Evolutionary conservation across 1,284 basidiomycete genomes (phyloP).

Genomic region (Trichosporon sp.): DNA sequence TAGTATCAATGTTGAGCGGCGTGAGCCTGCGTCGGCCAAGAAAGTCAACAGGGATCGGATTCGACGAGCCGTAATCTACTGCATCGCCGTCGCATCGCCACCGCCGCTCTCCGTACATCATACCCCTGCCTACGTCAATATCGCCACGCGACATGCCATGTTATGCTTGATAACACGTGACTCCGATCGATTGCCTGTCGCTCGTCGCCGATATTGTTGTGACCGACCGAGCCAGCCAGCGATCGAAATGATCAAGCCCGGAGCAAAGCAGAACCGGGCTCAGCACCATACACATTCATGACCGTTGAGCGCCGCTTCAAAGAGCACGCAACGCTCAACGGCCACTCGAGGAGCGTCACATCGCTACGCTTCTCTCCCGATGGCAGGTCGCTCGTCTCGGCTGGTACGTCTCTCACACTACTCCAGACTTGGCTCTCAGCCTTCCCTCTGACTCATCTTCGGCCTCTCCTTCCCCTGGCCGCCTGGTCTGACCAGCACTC

Average conservation of each 20-base stretch:
- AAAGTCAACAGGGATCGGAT: too few species aligned
- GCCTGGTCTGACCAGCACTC: too few species aligned
- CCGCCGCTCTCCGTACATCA: neutral
- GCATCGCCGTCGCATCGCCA: neutral
- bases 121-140: too few species aligned
- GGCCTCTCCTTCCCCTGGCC: constrained; percentile 4
- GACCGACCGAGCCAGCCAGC: neutral
- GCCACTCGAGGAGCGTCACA: constrained; percentile 49
- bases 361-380: constrained; percentile 50
- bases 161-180: neutral
- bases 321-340: constrained; percentile 42
- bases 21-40: neutral
- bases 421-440: too few species aligned
- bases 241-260: neutral
- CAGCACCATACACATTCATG: neutral
- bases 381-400: constrained; percentile 47
- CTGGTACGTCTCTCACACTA: constrained; percentile 30
- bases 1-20: too few species aligned
- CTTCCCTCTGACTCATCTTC: neutral
- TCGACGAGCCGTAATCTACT: neutral
- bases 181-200: neutral
- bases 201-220: neutral
- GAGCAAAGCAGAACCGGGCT: neutral
- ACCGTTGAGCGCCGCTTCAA: neutral
- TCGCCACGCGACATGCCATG: neutral